Base-by-base conservation (phyloP, 2,329 filamentous ascomycete species). In the Microsporum audouinii region DNA sequence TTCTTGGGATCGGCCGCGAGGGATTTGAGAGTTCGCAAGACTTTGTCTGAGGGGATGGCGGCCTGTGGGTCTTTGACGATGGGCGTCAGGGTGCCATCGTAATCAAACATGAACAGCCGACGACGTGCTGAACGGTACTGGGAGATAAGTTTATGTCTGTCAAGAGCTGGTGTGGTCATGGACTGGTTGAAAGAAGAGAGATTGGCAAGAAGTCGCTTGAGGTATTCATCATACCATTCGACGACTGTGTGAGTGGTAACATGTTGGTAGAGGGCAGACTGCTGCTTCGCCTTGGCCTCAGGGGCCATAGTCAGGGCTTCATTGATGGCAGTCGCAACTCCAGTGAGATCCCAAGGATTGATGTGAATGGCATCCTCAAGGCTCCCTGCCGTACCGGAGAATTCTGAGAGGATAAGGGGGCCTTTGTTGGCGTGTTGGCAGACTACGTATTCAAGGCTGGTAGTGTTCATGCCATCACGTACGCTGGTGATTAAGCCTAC, bases 21-120 rank as follows among this genome's bases (percentile, higher is more conserved):
- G 8, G 83, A 82, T 72, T 88, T 89, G 62, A 99, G 80, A 0
- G 88, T 91, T 34, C 86, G 83, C 57, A 95, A 86, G 27, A 96
- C 84, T 27, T 86, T 84, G 67, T 91, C 87, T 0, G 91, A 92
- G 0, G 94, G 94, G 43, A 96, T 86, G 2, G 94, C 94, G 3
- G 90, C 86, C 66, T 88, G 86, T 1, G 94, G 94, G 69, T 97
- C 91, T 67, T 88, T 87, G 60, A 97, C 94, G 68, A 99, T 97
- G 0, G 91, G 89, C 2, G 94, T 97, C 60, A 99, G 82, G 0
- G 94, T 99, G 56, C 94, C 94, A 72, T 99, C 94, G 70, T 99
- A 99, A 76, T 99, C 94, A 71, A 97, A 96, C 89, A 99, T 92
- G 78, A 97, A 96, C 2, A 99, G 80, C 8, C 94, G 85, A 75